Conservation (phyloP, 2,329 filamentous ascomycete species). For the Magnaporthiopsis rhizophila region DNA sequence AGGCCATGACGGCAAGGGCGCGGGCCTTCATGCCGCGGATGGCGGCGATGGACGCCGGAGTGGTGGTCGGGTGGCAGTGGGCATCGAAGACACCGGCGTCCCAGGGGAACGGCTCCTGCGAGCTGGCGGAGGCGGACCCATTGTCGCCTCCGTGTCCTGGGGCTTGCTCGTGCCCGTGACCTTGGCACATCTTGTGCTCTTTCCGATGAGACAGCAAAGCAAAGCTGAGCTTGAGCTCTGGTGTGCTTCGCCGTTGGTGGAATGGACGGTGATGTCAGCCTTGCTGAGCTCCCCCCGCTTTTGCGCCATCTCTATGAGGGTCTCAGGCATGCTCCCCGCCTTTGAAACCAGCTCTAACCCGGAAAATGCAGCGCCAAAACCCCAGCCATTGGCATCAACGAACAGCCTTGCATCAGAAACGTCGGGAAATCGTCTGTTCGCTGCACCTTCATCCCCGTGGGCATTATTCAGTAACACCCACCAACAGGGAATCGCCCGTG, state of each 20-base stretch:
- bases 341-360: no score
- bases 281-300: no score
- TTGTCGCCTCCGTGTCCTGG: no score
- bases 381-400: no score
- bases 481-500: no score
- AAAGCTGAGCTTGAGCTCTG: no score
- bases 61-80: conserved; percentile 80
- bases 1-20: conserved; percentile 68
- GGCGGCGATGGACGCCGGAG: conserved; percentile 49
- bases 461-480: neutral
- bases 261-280: no score
- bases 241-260: no score
- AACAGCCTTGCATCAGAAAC: neutral
- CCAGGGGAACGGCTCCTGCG: conserved; percentile 52
- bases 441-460: neutral
- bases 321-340: neutral
- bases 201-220: no score
- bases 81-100: conserved; percentile 65
- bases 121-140: neutral
- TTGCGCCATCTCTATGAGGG: no score
- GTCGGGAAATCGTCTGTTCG: neutral
- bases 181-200: neutral
- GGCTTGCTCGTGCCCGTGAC: neutral
- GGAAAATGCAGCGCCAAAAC: no score
- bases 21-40: conserved; percentile 60